Base-by-base conservation (phyloP, 768 basidiomycete species). In the Termitomyces sp. region DNA sequence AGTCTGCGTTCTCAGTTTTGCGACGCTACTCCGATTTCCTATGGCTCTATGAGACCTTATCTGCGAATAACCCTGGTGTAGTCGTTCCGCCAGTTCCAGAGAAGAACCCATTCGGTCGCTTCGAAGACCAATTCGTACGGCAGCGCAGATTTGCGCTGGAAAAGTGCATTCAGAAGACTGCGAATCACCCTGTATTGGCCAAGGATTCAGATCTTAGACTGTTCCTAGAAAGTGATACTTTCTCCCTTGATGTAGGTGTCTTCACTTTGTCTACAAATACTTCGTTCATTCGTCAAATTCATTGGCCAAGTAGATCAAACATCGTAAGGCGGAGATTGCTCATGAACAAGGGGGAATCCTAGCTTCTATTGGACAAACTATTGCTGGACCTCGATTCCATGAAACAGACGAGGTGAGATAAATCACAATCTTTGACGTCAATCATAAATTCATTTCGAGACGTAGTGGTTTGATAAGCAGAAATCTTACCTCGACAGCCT, bases 11-110 rank as follows among this genome's bases (percentile, higher is more conserved):
- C 73, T 96, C 95, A 2, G 97, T 98, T 55, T 86, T 99, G 1
- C 85, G 97, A n/a, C 88, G 97, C 36, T 99, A 97, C 74, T 94
- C 93, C 7, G 96, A 99, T 74, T 99, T 98, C 69, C 83, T 98
- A 20, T 98, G 97, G 97, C 75, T 99, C 1, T 97, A 92, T 73
- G 94, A 95, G 68, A 87, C 90, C 0, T 82, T 99, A 2, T 89
- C 88, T 0, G 71, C 76, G 66, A 98, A 98, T 74, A 98, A 98
- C 69, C 96, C 96, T 3, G 97, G 97, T 9, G 95, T 98, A 2
- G 90, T 98, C 42, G 94, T 99, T 0, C 97, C 97, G 8, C 96
- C 96, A 0, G 92, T 91, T 6, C 97, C 97, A 0, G 97, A 96
- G 73, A 99, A 99, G 80, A 93, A 90, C 63, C 78, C 93, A 0